Percentiles rank a stretch among this genome's conserved stretches.
These are phyloP conservation scores for Telopea speciosissima DNA, from an alignment of 177 flowering plant species.

Conservation along the genomic window DNA sequence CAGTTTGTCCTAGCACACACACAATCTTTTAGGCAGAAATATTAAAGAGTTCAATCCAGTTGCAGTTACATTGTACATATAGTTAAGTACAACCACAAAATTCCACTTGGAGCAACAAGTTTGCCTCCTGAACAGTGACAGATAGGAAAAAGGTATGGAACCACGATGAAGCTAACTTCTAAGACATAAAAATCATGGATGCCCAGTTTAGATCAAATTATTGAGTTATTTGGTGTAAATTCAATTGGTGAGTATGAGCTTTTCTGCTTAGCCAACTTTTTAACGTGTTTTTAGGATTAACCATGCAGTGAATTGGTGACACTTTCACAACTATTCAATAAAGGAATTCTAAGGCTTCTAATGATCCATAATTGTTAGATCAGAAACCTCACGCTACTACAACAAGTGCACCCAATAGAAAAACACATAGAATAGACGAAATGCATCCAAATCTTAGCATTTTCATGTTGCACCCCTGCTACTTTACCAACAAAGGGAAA, in stretches of 20 bases:
- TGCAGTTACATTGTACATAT: too few species aligned
- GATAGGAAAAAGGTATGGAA: background rate
- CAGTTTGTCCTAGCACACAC: too few species aligned
- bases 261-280: background rate
- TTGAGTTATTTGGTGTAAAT: background rate
- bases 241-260: background rate
- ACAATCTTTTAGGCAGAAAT: too few species aligned
- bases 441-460: too few species aligned
- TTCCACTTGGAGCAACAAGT: background rate
- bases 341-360: background rate
- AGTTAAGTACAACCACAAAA: too few species aligned
- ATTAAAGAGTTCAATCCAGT: too few species aligned
- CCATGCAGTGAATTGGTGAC: background rate
- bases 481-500: too few species aligned
- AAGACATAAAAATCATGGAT: background rate
- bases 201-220: background rate
- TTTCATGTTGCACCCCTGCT: too few species aligned
- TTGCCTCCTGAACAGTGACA: background rate
- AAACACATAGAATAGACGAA: background rate
- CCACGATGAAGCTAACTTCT: background rate
- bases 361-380: too few species aligned
- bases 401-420: too few species aligned
- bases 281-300: background rate
- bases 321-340: too few species aligned
- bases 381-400: too few species aligned